Evolutionary conservation across 192 early-diverging fungal genomes (phyloP), one percentile per base, ranked within the genome.

Genomic region (Backusella psychrophila): DNA sequence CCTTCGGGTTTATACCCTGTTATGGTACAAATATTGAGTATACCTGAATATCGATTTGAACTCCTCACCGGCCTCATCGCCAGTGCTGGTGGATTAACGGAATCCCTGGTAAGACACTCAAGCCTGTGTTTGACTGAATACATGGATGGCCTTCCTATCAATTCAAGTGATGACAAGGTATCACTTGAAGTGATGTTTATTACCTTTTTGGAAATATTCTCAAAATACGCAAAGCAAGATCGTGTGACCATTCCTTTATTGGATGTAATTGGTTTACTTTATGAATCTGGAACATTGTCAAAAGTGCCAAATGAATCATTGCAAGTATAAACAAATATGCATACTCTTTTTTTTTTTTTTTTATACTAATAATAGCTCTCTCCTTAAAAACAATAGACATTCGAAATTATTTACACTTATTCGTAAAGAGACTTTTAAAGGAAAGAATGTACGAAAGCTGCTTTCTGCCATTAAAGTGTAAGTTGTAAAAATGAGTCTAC

Each of bases 31-130:
- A 41, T 92, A 9, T 71, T 96, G 23, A 68, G 77, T 9, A 46
- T 91, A 14, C 75, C 84, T 1, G 87, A 82, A 73, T 94, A 90
- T 75, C 80, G 92, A 1, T 71, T 77, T 34, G 85, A 89, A 42
- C 69, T 94, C 21, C 69, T 96, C 33, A 69, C 85, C 21, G 95
- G 95, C 0, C 80, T 96, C 4, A 81, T 95, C 38, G 80, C 93
- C n/a, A 90, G 89, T 77, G 90, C 93, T 31, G 95, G 95, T 29
- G 93, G 94, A 21, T 78, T 94, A 31, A 90, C 91, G 0, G 95
- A 96, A 80, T 89, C 91, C 9, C 72, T 96, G 72, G 92, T 92
- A 81, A 81, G 87, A 49, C 84, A 89, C 68, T 88, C 94, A 15
- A 93, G 92, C 73, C 69, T 82, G 1, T 88, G 84, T 63, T 82